Evolutionary conservation across 2,329 filamentous ascomycete species (phyloP), one percentile per base, ranked within the genome.

Genomic region (Arachnomyces sp.): DNA sequence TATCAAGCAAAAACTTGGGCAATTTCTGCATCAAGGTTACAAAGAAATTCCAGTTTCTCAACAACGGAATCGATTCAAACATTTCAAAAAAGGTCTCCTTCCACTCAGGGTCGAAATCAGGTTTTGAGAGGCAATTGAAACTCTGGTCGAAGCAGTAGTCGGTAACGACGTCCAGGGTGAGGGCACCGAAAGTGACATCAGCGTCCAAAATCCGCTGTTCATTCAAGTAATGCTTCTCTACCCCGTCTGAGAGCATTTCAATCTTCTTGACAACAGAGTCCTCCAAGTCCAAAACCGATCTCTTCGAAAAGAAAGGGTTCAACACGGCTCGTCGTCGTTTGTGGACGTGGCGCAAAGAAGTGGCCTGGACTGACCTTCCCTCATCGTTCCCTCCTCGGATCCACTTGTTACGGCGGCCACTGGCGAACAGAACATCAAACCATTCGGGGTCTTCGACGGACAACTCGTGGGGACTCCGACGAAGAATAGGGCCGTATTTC

Each of bases 91-190:
- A 25, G 2, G 57, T 57, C 14, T 51, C 49, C 5, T 51, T 48
- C 58, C 58, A 61, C 17, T 52, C 46, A 4, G 56, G 55, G 12
- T 47, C 45, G 16, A 59, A 61, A 30, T 58, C 55, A 2, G 54
- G 48, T 6, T 49, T 47, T 16, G 59, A 55, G 7, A 62, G 49
- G 46, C 57, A 60, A 38, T 55, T 44, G 33, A 53, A 59, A 1
- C 48, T 49, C 11, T 49, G 39, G 14, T 54, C 52, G 48, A 60
- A 52, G 13, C 52, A 53, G 43, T 68, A 70, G 39, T 66, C 57
- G 43, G 65, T 67, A 46, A 72, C 66, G 33, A 70, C 60, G 25
- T 71, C 68, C 25, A 66, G 66, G 2, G 64, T 64, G 25, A 43
- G 28, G 13, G 41, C 41, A 14, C 29, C 30, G 31, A 43, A 43